These are phyloP conservation scores for Neonectria faginata DNA, from an alignment of 2,329 filamentous ascomycete genomes.

Conservation along the genomic window DNA sequence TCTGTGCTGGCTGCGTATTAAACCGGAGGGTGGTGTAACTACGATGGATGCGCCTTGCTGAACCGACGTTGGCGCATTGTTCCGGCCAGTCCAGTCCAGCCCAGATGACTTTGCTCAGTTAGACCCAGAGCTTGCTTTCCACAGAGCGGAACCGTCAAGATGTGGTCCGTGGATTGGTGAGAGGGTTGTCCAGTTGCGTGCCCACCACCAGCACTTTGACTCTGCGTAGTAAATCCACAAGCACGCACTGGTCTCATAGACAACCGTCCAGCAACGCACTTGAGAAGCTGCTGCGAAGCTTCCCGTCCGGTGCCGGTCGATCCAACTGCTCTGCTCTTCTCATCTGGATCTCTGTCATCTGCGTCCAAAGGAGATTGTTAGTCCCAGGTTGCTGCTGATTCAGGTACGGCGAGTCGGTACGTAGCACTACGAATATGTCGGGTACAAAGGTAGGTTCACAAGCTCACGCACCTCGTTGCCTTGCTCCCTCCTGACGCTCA, in stretches of 20 bases:
- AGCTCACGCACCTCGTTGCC: slow-evolving; percentile 14
- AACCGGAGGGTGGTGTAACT: not conserved
- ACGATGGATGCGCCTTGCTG: not conserved
- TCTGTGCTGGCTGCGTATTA: slow-evolving; percentile 32
- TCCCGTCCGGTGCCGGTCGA: slow-evolving; percentile 33
- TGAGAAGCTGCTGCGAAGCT: slow-evolving; percentile 29
- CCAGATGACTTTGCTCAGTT: slow-evolving; percentile 6
- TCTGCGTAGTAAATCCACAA: slow-evolving; percentile 17
- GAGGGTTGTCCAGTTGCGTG: slow-evolving; percentile 15
- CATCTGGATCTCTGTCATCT: not conserved
- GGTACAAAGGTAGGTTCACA: slow-evolving; percentile 3
- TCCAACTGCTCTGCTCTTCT: slow-evolving; percentile 19
- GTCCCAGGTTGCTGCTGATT: slow-evolving; percentile 26
- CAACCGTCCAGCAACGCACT: slow-evolving; percentile 19
- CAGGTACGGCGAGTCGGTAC: slow-evolving; percentile 1
- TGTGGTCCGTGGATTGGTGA: slow-evolving; percentile 8
- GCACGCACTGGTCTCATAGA: slow-evolving; percentile 30
- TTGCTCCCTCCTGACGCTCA: not conserved
- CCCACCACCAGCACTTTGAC: slow-evolving; percentile 17
- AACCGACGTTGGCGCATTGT: slow-evolving; percentile 10
- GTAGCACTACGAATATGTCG: no score
- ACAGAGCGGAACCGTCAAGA: slow-evolving; percentile 29
- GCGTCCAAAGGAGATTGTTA: slow-evolving; percentile 9
- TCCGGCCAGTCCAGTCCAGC: slow-evolving; percentile 16
- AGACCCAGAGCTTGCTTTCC: slow-evolving; percentile 34